Evolutionary conservation across 129 eudicot genomes (phyloP).

Genomic region (Lactuca sativa): DNA sequence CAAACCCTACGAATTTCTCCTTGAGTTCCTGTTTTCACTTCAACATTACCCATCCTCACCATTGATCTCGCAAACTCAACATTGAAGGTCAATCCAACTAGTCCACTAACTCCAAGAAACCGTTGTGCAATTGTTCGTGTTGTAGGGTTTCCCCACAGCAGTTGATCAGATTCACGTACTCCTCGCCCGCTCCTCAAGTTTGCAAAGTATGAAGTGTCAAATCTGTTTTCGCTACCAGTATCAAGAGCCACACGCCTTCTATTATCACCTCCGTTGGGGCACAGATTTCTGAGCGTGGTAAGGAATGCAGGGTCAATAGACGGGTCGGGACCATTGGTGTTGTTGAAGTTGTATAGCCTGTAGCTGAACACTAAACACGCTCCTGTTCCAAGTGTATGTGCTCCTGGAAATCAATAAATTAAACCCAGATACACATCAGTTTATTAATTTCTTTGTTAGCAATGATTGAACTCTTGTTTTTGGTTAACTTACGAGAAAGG

Average conservation of each 20-base stretch:
- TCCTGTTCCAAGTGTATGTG: conserved; percentile 68
- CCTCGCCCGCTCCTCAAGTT: conserved; percentile 58
- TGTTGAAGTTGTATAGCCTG: conserved; percentile 64
- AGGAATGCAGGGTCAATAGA: conserved; percentile 45
- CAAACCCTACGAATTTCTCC: conserved; percentile 75
- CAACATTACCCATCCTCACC: conserved; percentile 66
- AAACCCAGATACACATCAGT: neutral
- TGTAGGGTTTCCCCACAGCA: conserved; percentile 44
- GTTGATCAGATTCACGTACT: conserved; percentile 62
- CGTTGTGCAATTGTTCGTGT: conserved; percentile 53
- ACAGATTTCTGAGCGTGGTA: conserved; percentile 44
- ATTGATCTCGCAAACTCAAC: conserved; percentile 62
- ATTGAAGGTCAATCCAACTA: conserved; percentile 46
- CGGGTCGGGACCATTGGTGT: conserved; percentile 49
- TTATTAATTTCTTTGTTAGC: neutral
- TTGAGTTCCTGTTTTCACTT: conserved; percentile 50
- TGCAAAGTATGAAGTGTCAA: conserved; percentile 48
- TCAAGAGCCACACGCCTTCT: conserved; percentile 46
- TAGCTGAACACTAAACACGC: conserved; percentile 60
- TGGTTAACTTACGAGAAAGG: conserved; percentile 50
- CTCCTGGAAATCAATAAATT: conserved; percentile 45
- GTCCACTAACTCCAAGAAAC: conserved; percentile 55
- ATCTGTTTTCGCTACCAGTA: conserved; percentile 39
- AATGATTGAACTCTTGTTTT: neutral
- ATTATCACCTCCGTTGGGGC: conserved; percentile 49